phyloP scores from a whole-genome alignment of 441 rosid species.

The Erodium trifolium region DNA sequence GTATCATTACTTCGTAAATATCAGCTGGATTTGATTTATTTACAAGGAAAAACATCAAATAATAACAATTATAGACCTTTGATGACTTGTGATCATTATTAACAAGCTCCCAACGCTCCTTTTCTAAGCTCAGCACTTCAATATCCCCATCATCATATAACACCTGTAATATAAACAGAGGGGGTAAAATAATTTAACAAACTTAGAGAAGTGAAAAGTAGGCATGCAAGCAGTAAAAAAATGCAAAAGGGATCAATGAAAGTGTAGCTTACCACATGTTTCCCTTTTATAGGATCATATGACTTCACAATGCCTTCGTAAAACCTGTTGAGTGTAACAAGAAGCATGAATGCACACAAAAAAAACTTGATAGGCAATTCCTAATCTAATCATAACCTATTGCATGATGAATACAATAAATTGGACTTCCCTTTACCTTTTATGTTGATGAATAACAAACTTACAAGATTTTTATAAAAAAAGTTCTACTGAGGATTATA shows the following conservation, averaged over 20 bases:
- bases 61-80: slow-evolving; percentile 48
- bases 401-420: too few relatives aligned
- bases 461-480: neutral
- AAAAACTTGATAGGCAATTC: neutral
- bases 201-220: neutral
- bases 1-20: slow-evolving; percentile 10
- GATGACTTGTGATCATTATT: slow-evolving; percentile 49
- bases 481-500: neutral
- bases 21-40: neutral
- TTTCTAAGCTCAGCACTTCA: slow-evolving; percentile 78
- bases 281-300: slow-evolving; percentile 76
- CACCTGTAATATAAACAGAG: slow-evolving; percentile 40
- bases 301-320: slow-evolving; percentile 94
- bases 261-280: slow-evolving; percentile 72
- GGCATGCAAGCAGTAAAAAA: slow-evolving; percentile 1
- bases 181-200: neutral
- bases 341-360: slow-evolving; percentile 10
- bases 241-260: slow-evolving; percentile 5
- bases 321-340: slow-evolving; percentile 52
- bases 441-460: slow-evolving; percentile 1
- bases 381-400: too few relatives aligned
- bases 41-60: slow-evolving; percentile 1
- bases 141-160: slow-evolving; percentile 95
- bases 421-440: neutral
- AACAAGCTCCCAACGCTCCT: slow-evolving; percentile 88